A percentile compares a stretch with the other conserved stretches of the same genome.
These are phyloP conservation scores for Hippophae rhamnoides DNA, from an alignment of 306 rosid species.

Conservation along the genomic window DNA sequence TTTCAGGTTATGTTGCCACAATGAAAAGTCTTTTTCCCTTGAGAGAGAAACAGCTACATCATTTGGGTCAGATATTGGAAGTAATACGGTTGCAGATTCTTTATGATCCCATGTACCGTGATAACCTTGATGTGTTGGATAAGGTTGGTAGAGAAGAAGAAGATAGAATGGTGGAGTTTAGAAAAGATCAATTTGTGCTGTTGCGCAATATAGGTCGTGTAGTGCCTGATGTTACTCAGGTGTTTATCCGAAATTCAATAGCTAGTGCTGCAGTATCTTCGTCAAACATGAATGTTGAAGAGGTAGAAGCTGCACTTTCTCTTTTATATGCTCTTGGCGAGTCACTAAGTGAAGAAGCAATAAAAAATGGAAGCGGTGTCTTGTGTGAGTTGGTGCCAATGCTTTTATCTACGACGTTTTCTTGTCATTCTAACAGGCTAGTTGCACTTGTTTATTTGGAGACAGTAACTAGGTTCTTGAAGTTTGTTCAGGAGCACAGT, in stretches of 20 bases:
- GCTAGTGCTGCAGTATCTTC: conserved; percentile 56
- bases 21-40: conserved; percentile 58
- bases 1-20: conserved; percentile 66
- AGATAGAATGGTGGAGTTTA: conserved; percentile 75
- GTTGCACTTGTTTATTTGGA: conserved; percentile 93
- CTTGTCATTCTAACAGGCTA: conserved; percentile 86
- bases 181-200: conserved; percentile 83
- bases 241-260: conserved; percentile 63
- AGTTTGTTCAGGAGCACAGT: conserved; percentile 72
- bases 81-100: conserved; percentile 61
- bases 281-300: conserved; percentile 67
- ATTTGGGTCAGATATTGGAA: conserved; percentile 82
- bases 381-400: conserved; percentile 63
- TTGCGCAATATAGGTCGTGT: conserved; percentile 47
- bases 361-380: conserved; percentile 55
- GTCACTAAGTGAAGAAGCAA: conserved; percentile 59
- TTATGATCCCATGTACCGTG: conserved; percentile 59
- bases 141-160: conserved; percentile 92
- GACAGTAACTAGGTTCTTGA: conserved; percentile 71
- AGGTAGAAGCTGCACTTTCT: conserved; percentile 83
- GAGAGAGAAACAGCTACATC: conserved; percentile 60
- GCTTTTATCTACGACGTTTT: conserved; percentile 73
- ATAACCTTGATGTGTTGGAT: conserved; percentile 60
- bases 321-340: conserved; percentile 80
- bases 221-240: conserved; percentile 63